Evolutionary conservation across 2,329 filamentous ascomycete genomes (phyloP).

Genomic region (Penicillium olsonii): DNA sequence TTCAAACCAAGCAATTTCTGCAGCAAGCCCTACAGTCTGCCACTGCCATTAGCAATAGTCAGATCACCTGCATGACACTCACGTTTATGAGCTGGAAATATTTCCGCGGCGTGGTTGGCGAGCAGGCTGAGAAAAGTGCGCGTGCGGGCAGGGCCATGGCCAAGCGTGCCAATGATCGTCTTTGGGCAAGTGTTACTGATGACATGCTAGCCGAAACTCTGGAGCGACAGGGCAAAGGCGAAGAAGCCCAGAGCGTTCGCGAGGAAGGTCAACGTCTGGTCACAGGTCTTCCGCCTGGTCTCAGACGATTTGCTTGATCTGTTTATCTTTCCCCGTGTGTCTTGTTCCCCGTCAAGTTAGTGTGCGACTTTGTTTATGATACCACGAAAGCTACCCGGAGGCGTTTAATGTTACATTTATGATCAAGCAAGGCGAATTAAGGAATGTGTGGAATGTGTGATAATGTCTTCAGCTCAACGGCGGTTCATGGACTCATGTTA

Average conservation of each 20-base stretch:
- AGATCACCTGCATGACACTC: slow-evolving; percentile 79
- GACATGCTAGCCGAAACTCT: slow-evolving; percentile 75
- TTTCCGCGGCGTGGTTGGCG: slow-evolving; percentile 79
- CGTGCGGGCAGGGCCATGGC: slow-evolving; percentile 69
- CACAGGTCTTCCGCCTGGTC: slow-evolving; percentile 37
- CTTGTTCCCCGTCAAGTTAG: neutral
- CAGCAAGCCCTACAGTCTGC: slow-evolving; percentile 71
- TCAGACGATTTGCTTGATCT: slow-evolving; percentile 30
- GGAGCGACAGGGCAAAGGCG: slow-evolving; percentile 67
- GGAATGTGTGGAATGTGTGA: slow-evolving; percentile 3
- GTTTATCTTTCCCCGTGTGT: slow-evolving; percentile 5
- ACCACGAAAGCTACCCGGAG: slow-evolving; percentile 29
- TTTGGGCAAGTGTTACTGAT: slow-evolving; percentile 80
- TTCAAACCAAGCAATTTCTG: slow-evolving; percentile 76
- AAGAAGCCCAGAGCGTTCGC: slow-evolving; percentile 50
- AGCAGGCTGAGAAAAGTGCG: slow-evolving; percentile 76
- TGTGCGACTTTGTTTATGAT: slow-evolving; percentile 29
- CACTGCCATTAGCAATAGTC: slow-evolving; percentile 69
- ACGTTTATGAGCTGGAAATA: slow-evolving; percentile 82
- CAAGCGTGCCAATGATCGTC: slow-evolving; percentile 66
- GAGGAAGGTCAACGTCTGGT: slow-evolving; percentile 48
- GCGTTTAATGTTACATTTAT: slow-evolving; percentile 17
- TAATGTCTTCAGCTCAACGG: neutral
- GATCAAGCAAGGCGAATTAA: slow-evolving; percentile 2
- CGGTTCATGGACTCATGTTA: neutral